Conservation (phyloP, 306 rosid species). For the Vigna nakashimae region DNA sequence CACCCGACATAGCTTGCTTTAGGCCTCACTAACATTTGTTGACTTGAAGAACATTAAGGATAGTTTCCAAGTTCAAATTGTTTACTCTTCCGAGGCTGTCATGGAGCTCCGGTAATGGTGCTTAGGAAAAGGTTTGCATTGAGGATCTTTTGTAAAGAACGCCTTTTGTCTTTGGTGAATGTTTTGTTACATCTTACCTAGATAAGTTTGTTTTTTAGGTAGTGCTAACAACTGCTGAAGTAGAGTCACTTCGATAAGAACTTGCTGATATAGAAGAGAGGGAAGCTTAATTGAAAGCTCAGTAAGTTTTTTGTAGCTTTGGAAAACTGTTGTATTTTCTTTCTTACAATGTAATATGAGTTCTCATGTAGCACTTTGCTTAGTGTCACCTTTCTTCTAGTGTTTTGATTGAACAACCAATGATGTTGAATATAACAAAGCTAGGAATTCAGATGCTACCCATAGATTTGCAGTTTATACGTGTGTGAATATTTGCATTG, state of each 20-base stretch:
- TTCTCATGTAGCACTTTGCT: not conserved
- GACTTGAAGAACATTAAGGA: conserved; percentile 54
- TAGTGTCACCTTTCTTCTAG: conserved; percentile 7
- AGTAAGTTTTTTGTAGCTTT: conserved; percentile 58
- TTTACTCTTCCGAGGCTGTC: conserved; percentile 66
- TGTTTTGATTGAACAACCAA: not conserved
- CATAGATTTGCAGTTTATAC: conserved; percentile 36
- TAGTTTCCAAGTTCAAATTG: conserved; percentile 71
- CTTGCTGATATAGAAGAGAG: conserved; percentile 83
- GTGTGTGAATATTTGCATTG: not conserved
- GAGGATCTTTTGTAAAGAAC: not conserved
- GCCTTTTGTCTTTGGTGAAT: conserved; percentile 31
- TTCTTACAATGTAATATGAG: not conserved
- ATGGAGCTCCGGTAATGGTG: conserved; percentile 62
- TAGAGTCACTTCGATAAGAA: conserved; percentile 82
- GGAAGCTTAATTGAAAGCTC: conserved; percentile 90
- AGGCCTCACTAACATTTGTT: conserved; percentile 49
- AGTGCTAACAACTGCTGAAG: conserved; percentile 67
- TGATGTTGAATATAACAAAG: conserved; percentile 1
- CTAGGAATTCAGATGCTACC: conserved; percentile 23
- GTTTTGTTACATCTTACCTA: conserved; percentile 38
- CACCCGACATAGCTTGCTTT: conserved; percentile 52
- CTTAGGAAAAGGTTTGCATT: conserved; percentile 72
- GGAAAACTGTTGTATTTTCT: conserved; percentile 1
- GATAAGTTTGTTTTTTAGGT: conserved; percentile 57